Evolutionary conservation across 2,329 filamentous ascomycete genomes (phyloP).

Genomic region (Alternaria gansuensis): DNA sequence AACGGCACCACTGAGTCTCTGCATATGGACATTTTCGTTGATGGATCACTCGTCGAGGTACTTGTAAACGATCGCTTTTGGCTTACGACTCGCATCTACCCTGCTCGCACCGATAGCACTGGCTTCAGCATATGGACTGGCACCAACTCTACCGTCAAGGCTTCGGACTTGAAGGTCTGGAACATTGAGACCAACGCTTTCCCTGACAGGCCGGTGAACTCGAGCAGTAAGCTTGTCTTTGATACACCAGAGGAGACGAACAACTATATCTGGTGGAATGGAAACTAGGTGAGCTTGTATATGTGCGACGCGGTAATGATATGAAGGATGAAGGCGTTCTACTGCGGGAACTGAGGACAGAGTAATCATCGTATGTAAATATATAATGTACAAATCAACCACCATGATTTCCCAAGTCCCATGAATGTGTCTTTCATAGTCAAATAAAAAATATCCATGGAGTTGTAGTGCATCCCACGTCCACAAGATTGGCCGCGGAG

Average conservation of each 20-base stretch:
- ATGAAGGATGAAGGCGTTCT: background rate
- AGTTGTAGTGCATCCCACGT: constrained; percentile 7
- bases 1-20: constrained; percentile 53
- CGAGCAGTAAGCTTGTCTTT: constrained; percentile 53
- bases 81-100: constrained; percentile 58
- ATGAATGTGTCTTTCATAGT: constrained; percentile 6
- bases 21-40: constrained; percentile 57
- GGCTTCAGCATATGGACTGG: constrained; percentile 56
- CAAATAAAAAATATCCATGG: constrained; percentile 10
- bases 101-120: constrained; percentile 55
- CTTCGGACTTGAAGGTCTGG: constrained; percentile 54
- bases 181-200: constrained; percentile 52
- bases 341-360: background rate
- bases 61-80: constrained; percentile 57
- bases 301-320: background rate
- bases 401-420: background rate
- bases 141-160: constrained; percentile 48
- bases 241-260: constrained; percentile 57
- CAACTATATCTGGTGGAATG: constrained; percentile 59
- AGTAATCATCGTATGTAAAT: constrained; percentile 4
- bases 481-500: constrained; percentile 7
- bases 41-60: constrained; percentile 59
- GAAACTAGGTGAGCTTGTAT: constrained; percentile 42
- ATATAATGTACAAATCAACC: constrained; percentile 3
- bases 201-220: constrained; percentile 55